phyloP scores from a whole-genome alignment of 148 eudicot genomes.

The Camellia japonica region DNA sequence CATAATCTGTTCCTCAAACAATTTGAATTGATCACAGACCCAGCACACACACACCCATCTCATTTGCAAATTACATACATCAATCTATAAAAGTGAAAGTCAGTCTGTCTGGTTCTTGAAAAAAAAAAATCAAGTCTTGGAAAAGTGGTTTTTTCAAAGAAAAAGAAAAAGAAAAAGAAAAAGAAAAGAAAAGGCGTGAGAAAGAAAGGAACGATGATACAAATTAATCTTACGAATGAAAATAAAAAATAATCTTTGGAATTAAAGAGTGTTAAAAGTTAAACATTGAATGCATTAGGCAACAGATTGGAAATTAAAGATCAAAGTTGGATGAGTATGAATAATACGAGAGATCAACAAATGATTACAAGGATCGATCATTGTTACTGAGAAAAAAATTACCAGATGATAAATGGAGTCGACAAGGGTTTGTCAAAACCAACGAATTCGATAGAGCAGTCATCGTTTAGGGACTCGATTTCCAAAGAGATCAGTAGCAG shows the following conservation, averaged over 20 bases:
- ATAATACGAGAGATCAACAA: background rate
- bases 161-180: background rate
- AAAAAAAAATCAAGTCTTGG: background rate
- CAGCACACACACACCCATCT: background rate
- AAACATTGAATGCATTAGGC: background rate
- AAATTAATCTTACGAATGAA: too few relatives aligned
- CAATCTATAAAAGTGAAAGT: background rate
- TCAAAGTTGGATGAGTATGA: background rate
- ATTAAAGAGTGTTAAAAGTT: background rate
- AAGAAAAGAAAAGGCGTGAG: background rate
- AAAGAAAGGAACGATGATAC: too few relatives aligned
- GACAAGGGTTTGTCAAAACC: conserved; percentile 27
- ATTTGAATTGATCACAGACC: background rate
- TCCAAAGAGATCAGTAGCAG: background rate
- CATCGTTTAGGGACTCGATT: conserved; percentile 21
- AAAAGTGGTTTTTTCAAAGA: background rate
- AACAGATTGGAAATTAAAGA: background rate
- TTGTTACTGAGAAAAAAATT: conserved; percentile 8
- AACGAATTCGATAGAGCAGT: conserved; percentile 44
- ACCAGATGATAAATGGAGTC: conserved; percentile 43
- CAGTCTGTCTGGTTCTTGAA: background rate
- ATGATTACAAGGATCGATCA: background rate
- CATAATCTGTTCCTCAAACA: background rate
- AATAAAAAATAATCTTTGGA: background rate
- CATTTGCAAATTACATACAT: background rate